Evolutionary conservation across 2,329 filamentous ascomycete species (phyloP), one percentile per base, ranked within the genome.

Genomic region (Aspergillus texensis): DNA sequence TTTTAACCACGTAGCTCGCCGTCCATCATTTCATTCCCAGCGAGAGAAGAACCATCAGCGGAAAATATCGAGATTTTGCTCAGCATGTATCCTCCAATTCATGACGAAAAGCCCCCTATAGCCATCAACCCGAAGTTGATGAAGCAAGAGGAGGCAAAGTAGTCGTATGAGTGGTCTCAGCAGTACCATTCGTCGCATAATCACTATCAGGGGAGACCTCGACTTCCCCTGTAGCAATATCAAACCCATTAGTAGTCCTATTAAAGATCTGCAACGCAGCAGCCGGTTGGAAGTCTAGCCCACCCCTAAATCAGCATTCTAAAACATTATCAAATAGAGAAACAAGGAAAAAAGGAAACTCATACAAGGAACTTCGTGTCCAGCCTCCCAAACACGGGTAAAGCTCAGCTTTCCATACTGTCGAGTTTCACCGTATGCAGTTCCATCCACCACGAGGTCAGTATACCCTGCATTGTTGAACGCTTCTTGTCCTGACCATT

Each of bases 381-480:
- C 88, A n/a, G 88, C 83, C 69, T 90, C 85, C 73, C 88, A 91
- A 54, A 91, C 82, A 9, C 89, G 83, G 60, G 86, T 86, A 74
- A 91, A 91, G 19, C 85, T 88, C 59, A 91, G 83, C 69, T 94
- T 94, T 14, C 90, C 91, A 70, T 87, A 91, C 75, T 95, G 91
- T 4, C 91, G 86, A 0, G 92, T 91, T 62, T 87, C 85, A 26
- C 92, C 92, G 58, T 91, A 72, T 88, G 86, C 76, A 6, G 84
- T 83, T 28, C 83, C 83, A 72, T 92, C 91, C 43, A 91, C 88
- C 12, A 88, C 80, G 65, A 95, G 88, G 16, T 89, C 87, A 0
- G 87, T 86, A 73, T 95, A 95, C 0, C 91, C 91, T 0, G 92
- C 88, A 0, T 80, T 75, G 1, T 83, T 79, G 73, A 94, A 95